These are phyloP conservation scores for Limtongia smithiae DNA, from an alignment of 805 yeast genomes.

Conservation along the genomic window DNA sequence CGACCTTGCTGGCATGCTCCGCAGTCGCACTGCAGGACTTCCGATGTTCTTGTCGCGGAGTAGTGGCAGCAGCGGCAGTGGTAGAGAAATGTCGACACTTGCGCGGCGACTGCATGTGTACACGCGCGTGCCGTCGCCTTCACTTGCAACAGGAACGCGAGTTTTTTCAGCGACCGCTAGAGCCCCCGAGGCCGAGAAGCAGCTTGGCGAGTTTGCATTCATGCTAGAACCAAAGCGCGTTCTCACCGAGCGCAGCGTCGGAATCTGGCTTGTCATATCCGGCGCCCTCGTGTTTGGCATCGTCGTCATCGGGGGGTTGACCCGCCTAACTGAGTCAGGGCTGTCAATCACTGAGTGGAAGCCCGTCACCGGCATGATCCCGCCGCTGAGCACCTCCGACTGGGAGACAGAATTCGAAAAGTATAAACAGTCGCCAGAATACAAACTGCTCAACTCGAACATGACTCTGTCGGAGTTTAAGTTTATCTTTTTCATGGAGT, in stretches of 20 bases:
- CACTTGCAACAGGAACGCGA: too few species aligned
- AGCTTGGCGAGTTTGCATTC: neutral
- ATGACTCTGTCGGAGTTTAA: slow-evolving; percentile 89
- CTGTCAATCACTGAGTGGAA: slow-evolving; percentile 97
- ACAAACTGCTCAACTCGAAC: slow-evolving; percentile 80
- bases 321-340: slow-evolving; percentile 94
- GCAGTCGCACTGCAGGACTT: too few species aligned
- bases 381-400: slow-evolving; percentile 74
- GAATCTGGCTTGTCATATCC: slow-evolving; percentile 84
- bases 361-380: slow-evolving; percentile 92
- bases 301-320: slow-evolving; percentile 93
- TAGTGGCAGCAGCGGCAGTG: too few species aligned
- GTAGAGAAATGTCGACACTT: neutral
- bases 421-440: slow-evolving; percentile 86
- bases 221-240: slow-evolving; percentile 2
- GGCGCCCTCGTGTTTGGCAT: slow-evolving; percentile 90
- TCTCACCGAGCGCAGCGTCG: slow-evolving; percentile 45
- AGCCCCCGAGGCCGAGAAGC: neutral
- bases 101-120: neutral
- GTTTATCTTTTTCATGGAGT: slow-evolving; percentile 93
- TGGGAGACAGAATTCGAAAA: slow-evolving; percentile 84
- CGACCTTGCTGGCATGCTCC: too few species aligned
- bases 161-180: neutral
- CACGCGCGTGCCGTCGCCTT: too few species aligned
- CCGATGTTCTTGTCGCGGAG: neutral